phyloP scores from a whole-genome alignment of 2,329 filamentous ascomycete species.

The Xylariomycetidae sp. region DNA sequence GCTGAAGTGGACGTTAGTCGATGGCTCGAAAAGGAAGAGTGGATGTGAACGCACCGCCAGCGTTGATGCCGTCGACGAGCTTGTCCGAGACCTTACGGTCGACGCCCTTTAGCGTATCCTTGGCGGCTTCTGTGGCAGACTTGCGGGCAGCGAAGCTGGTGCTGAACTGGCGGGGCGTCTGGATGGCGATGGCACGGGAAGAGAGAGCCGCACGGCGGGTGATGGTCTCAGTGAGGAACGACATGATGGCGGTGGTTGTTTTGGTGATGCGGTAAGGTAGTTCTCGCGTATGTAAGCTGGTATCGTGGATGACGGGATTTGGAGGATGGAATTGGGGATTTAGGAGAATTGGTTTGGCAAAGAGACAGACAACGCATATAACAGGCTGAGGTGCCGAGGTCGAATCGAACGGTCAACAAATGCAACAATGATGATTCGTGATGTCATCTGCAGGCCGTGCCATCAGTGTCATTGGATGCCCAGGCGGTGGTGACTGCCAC shows the following conservation, averaged over 20 bases:
- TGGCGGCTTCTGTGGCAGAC: slow-evolving; percentile 47
- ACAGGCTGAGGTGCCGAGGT: background rate
- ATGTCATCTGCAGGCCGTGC: too few species aligned
- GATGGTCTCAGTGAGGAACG: slow-evolving; percentile 43
- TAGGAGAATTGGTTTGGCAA: background rate
- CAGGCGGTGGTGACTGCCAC: too few species aligned
- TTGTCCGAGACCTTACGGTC: slow-evolving; percentile 56
- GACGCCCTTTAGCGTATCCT: slow-evolving; percentile 53
- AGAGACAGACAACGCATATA: slow-evolving; percentile 1
- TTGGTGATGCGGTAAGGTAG: background rate
- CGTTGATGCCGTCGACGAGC: slow-evolving; percentile 55
- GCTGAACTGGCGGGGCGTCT: slow-evolving; percentile 44
- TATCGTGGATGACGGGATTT: too few species aligned
- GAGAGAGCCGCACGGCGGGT: slow-evolving; percentile 36
- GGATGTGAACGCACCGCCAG: slow-evolving; percentile 40
- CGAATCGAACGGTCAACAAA: background rate
- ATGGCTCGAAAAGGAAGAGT: too few species aligned
- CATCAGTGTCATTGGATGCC: too few species aligned
- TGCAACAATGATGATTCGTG: slow-evolving; percentile 6
- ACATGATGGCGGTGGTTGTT: slow-evolving; percentile 41
- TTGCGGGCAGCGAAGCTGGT: slow-evolving; percentile 40
- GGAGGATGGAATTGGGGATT: background rate
- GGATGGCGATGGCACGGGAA: slow-evolving; percentile 28
- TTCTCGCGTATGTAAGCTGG: too few species aligned
- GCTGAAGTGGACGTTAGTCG: slow-evolving; percentile 16